phyloP scores from a whole-genome alignment of 2,329 filamentous ascomycete genomes.

The Claviceps capensis region DNA sequence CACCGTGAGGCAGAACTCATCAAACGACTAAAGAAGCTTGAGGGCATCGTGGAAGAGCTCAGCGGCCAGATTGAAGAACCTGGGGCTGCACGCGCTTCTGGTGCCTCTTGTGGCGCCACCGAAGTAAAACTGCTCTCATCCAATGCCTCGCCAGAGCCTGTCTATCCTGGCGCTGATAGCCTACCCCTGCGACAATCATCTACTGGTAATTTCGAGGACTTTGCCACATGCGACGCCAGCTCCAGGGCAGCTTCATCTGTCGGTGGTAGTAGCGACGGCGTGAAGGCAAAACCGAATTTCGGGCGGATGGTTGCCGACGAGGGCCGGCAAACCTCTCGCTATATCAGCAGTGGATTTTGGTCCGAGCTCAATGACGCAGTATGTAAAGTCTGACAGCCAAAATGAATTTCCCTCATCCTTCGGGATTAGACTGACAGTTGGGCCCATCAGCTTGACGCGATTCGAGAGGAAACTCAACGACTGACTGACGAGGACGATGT shows the following conservation, averaged over 20 bases:
- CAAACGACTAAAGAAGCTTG: conserved; percentile 57
- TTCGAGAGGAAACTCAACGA: conserved; percentile 35
- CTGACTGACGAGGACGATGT: conserved; percentile 28
- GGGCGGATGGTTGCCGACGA: conserved; percentile 59
- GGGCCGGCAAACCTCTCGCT: conserved; percentile 51
- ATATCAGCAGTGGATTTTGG: conserved; percentile 68
- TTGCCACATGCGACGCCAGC: conserved; percentile 6
- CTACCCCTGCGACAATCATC: conserved; percentile 5
- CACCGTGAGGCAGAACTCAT: conserved; percentile 55
- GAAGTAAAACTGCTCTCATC: conserved; percentile 17
- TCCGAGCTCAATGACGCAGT: conserved; percentile 63
- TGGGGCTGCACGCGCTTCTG: conserved; percentile 13
- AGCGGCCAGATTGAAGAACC: conserved; percentile 49
- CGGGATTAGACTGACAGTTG: not conserved
- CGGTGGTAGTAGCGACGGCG: conserved; percentile 21
- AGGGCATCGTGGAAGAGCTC: conserved; percentile 60
- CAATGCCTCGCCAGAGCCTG: conserved; percentile 16
- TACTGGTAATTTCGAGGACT: conserved; percentile 4
- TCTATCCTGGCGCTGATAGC: conserved; percentile 1
- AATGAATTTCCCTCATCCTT: too few species aligned
- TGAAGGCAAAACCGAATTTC: conserved; percentile 32
- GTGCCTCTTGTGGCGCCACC: conserved; percentile 10
- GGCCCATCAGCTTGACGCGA: conserved; percentile 19
- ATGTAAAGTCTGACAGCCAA: conserved; percentile 3
- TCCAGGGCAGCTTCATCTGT: conserved; percentile 14